Evolutionary conservation across 2,329 filamentous ascomycete species (phyloP).

Genomic region (Aspergillus spinulosporus): DNA sequence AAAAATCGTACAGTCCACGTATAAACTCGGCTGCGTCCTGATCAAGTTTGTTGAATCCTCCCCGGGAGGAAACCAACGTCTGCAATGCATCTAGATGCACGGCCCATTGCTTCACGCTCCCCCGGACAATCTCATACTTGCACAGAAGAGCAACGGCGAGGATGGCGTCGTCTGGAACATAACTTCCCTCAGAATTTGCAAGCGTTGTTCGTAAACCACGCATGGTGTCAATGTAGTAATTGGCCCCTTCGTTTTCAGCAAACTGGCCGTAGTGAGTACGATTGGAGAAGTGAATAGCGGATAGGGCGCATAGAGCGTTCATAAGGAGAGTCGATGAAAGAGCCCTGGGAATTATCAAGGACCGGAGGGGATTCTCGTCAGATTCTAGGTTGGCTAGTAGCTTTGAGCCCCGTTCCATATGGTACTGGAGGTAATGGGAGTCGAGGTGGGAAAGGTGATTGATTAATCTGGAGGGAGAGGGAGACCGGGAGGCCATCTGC

Average conservation of each 20-base stretch:
- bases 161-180: constrained; percentile 34
- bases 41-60: constrained; percentile 33
- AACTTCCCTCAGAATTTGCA: constrained; percentile 17
- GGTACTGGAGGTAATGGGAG: constrained; percentile 41
- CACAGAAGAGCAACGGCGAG: constrained; percentile 39
- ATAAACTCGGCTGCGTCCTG: constrained; percentile 35
- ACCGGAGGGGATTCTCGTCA: constrained; percentile 38
- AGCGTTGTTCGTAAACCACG: constrained; percentile 34
- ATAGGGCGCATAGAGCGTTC: constrained; percentile 41
- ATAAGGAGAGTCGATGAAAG: constrained; percentile 38
- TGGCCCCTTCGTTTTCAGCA: constrained; percentile 32
- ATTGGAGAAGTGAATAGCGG: constrained; percentile 40
- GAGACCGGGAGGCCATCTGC: background rate
- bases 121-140: constrained; percentile 42
- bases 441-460: constrained; percentile 34
- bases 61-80: constrained; percentile 34
- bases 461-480: constrained; percentile 21
- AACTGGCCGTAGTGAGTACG: constrained; percentile 26
- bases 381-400: constrained; percentile 40
- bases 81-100: constrained; percentile 40
- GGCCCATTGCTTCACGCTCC: constrained; percentile 41
- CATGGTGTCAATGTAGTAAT: constrained; percentile 37
- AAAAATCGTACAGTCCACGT: constrained; percentile 33
- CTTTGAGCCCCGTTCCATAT: constrained; percentile 37
- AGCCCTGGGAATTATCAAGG: constrained; percentile 38